phyloP scores from a whole-genome alignment of 345 rosid genomes.

The Toxicodendron radicans region DNA sequence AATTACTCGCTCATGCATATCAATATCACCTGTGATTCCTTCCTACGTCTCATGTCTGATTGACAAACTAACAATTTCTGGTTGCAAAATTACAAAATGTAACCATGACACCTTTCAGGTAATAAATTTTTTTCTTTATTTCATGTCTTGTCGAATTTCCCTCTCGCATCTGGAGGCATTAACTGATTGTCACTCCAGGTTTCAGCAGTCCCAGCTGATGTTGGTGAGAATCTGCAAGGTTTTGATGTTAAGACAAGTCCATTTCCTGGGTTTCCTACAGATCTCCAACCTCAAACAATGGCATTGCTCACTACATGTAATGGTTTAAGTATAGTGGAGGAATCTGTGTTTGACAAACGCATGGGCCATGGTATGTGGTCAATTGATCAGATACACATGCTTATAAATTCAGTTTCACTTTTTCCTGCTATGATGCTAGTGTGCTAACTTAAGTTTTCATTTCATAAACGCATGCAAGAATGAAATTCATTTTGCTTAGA shows the following conservation, averaged over 20 bases:
- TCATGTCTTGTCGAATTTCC: not conserved
- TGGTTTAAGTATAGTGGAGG: conserved; percentile 31
- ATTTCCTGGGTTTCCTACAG: conserved; percentile 40
- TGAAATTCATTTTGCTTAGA: not conserved
- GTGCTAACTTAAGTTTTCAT: not conserved
- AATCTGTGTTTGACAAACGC: conserved; percentile 34
- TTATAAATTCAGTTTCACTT: not conserved
- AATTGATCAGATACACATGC: not conserved
- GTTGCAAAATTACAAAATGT: conserved; percentile 29
- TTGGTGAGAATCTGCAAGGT: conserved; percentile 23
- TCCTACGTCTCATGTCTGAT: conserved; percentile 25
- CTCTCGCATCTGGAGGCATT: not conserved
- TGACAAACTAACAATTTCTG: conserved; percentile 21
- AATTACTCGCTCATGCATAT: conserved; percentile 39
- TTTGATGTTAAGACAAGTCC: conserved; percentile 33
- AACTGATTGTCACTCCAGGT: conserved; percentile 20
- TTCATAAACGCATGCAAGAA: not conserved
- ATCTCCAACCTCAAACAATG: conserved; percentile 37
- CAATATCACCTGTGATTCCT: conserved; percentile 31
- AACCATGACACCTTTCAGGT: conserved; percentile 23
- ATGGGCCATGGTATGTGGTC: conserved; percentile 30
- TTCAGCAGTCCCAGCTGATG: conserved; percentile 20
- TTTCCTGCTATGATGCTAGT: not conserved
- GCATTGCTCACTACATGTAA: conserved; percentile 32
- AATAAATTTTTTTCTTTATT: no score